Base-by-base conservation (phyloP, 352 stramenopile genomes). In the Pythium pectinolyticum region DNA sequence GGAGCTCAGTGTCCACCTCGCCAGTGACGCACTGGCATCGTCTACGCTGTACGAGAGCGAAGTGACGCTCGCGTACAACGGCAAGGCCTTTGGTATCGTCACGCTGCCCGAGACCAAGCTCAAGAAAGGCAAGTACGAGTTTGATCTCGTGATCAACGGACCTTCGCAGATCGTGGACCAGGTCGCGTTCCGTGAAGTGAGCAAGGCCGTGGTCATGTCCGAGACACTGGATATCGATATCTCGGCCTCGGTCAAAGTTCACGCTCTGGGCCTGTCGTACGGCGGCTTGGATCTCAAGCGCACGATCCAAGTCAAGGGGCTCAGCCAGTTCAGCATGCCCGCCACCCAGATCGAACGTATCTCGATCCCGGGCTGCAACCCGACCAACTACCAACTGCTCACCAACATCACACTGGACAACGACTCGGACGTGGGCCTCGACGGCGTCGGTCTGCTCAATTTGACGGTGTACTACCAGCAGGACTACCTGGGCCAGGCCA, bases 401-500 rank as follows among this genome's bases (percentile, higher is more conserved):
- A 80, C 88, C 66, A 90, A 92, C 65, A 74, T 82, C 57, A 88
- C 73, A 15, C 56, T 90, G 32, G 66, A 74, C 52, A 85, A 86
- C 63, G 63, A 72, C 54, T 65, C 73, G 20, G 50, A 69, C 32
- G 73, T 89, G 57, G 78, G 78, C 12, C 58, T 89, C 22, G 62
- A 84, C 45, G 76, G 81, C 60, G 75, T 92, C 28, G 83, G 79
- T 39, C 62, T 70, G 45, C 75, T 92, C 46, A 92, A 90, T 63
- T 61, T 92, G 63, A 88, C 70, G 19, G 59, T 92, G 31, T 89
- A 89, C 74, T 87, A 82, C 63, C 60, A 68, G 14, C 53, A 85
- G 35, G 69, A 74, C 27, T 92, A 87, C 63, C 59, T 92, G 34
- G 82, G 82, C 17, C 86, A 89, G 58, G 77, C 39, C 69, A 47